Conservation (phyloP, 805 yeast genomes). For the Cyberlindnera mycetangii region DNA sequence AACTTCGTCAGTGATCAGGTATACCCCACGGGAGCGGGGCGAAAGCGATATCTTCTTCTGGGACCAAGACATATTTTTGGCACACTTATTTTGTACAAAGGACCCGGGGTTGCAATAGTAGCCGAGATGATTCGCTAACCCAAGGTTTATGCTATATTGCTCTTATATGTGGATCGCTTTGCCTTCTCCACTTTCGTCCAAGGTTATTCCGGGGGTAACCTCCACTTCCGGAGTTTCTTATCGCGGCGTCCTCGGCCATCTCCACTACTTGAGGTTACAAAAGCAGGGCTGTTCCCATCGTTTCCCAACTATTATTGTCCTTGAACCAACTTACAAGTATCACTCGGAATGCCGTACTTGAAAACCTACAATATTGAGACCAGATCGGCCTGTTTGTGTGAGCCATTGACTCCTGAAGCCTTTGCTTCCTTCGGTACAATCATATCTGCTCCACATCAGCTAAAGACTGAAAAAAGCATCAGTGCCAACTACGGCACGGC, state of each 20-base stretch:
- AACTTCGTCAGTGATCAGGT: constrained; percentile 70
- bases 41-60: constrained; percentile 53
- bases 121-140: too few species aligned
- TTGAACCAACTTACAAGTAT: too few species aligned
- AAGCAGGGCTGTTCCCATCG: neutral
- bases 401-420: constrained; percentile 59
- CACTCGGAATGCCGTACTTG: constrained; percentile 26
- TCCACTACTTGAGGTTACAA: neutral
- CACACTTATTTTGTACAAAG: too few species aligned
- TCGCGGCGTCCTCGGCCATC: constrained; percentile 5
- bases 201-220: neutral
- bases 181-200: neutral
- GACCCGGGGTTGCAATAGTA: too few species aligned
- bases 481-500: constrained; percentile 96
- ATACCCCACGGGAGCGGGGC: constrained; percentile 64
- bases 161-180: neutral
- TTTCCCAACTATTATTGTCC: too few species aligned
- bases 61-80: constrained; percentile 42
- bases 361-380: constrained; percentile 36
- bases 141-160: too few species aligned
- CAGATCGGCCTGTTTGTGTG: constrained; percentile 30
- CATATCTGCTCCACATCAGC: constrained; percentile 74
- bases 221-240: neutral
- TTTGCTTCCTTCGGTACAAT: constrained; percentile 74
- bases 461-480: constrained; percentile 36